Percentiles rank a stretch among this genome's conserved stretches.
Evolutionary conservation across 306 rosid species (phyloP).

Genomic region (Medicago arabica): DNA sequence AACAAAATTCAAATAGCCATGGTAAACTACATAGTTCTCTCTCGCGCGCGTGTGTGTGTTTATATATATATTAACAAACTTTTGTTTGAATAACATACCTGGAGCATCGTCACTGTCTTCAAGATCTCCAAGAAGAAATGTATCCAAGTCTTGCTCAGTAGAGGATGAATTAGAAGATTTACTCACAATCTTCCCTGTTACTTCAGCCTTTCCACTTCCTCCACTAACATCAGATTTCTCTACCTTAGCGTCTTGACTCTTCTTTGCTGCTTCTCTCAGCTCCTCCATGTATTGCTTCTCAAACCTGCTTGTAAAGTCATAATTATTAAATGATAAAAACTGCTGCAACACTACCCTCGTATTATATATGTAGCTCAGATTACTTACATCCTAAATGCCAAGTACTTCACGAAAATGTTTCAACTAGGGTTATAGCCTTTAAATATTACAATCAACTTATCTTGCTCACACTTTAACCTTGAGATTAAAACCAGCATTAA

Average conservation of each 20-base stretch:
- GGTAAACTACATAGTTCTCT: background rate
- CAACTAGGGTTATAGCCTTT: background rate
- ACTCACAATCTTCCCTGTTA: constrained; percentile 54
- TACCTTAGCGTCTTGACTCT: constrained; percentile 49
- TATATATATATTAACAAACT: constrained; percentile 24
- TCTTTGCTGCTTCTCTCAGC: constrained; percentile 70
- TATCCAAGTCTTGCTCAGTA: constrained; percentile 85
- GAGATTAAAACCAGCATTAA: constrained; percentile 1
- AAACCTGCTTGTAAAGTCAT: constrained; percentile 58
- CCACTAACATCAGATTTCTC: constrained; percentile 57
- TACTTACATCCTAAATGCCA: constrained; percentile 12
- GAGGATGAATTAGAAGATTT: constrained; percentile 70
- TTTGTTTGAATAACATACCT: constrained; percentile 55
- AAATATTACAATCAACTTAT: background rate
- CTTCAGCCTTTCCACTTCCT: constrained; percentile 63
- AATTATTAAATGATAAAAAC: constrained; percentile 32
- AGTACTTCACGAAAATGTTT: constrained; percentile 8
- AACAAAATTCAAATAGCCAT: background rate
- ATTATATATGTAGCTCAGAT: constrained; percentile 11
- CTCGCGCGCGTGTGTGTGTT: too few species aligned
- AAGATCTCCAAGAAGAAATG: constrained; percentile 94
- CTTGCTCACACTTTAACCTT: constrained; percentile 19
- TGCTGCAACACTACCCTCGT: background rate
- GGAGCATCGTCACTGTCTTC: constrained; percentile 91
- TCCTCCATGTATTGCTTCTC: constrained; percentile 89